These are phyloP conservation scores for Naegleria lovaniensis DNA, from an alignment of 208 protist genomes.

Conservation along the genomic window DNA sequence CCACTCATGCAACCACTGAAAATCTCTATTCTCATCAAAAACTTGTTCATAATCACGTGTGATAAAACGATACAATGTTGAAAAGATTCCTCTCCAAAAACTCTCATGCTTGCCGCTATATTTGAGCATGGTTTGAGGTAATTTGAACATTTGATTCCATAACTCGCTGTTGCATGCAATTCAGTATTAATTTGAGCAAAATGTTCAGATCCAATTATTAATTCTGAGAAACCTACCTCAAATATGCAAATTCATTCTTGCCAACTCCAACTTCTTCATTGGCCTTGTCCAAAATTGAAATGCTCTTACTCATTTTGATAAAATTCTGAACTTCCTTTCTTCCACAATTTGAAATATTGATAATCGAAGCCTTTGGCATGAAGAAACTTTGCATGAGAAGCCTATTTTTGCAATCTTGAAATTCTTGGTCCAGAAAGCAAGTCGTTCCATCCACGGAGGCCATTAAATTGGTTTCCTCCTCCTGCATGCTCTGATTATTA, in stretches of 20 bases:
- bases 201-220: no score
- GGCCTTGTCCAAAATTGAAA: not conserved
- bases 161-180: no score
- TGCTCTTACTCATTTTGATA: not conserved
- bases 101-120: not conserved
- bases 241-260: not conserved
- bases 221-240: not conserved
- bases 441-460: not conserved
- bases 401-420: not conserved
- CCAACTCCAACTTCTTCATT: not conserved
- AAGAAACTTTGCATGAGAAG: not conserved
- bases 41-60: not conserved
- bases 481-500: not conserved
- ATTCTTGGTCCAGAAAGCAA: not conserved
- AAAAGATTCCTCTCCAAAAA: not conserved
- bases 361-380: not conserved
- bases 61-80: not conserved
- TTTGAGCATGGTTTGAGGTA: not conserved
- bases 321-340: not conserved
- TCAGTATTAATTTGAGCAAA: no score
- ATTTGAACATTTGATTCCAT: constrained; percentile 15
- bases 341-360: not conserved
- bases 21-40: constrained; percentile 19
- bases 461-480: not conserved
- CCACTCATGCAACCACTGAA: not conserved